phyloP scores from a whole-genome alignment of 2,329 filamentous ascomycete genomes.

The Fusarium redolens region DNA sequence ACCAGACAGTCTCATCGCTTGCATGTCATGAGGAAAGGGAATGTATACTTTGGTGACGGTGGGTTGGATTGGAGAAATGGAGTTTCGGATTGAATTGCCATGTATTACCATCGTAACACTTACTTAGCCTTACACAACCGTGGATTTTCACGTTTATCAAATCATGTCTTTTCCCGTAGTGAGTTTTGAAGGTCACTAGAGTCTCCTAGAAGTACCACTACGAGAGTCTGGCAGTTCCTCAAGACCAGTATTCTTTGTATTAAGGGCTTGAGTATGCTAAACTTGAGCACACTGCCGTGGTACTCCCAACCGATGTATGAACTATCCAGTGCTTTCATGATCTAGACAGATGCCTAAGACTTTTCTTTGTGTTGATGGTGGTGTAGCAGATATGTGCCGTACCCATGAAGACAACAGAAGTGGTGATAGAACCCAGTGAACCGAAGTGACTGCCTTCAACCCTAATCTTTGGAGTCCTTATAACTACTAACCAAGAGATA shows the following conservation, averaged over 20 bases:
- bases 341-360: not conserved
- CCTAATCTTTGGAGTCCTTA: not conserved
- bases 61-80: constrained; percentile 29
- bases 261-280: not conserved
- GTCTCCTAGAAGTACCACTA: not conserved
- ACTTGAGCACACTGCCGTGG: not conserved
- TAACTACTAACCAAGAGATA: not conserved
- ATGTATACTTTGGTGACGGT: constrained; percentile 28
- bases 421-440: not conserved
- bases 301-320: not conserved
- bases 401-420: not conserved
- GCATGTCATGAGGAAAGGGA: constrained; percentile 36
- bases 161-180: not conserved
- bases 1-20: constrained; percentile 25
- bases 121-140: constrained; percentile 16
- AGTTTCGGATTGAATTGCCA: constrained; percentile 31
- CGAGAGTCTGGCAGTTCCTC: not conserved
- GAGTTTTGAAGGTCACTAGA: not conserved
- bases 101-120: constrained; percentile 34
- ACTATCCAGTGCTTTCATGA: not conserved
- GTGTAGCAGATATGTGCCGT: not conserved
- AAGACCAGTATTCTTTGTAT: not conserved
- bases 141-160: constrained; percentile 8
- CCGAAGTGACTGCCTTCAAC: not conserved
- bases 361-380: not conserved